phyloP scores from a whole-genome alignment of 139 green algal species.

The Cymbomonas tetramitiformis region DNA sequence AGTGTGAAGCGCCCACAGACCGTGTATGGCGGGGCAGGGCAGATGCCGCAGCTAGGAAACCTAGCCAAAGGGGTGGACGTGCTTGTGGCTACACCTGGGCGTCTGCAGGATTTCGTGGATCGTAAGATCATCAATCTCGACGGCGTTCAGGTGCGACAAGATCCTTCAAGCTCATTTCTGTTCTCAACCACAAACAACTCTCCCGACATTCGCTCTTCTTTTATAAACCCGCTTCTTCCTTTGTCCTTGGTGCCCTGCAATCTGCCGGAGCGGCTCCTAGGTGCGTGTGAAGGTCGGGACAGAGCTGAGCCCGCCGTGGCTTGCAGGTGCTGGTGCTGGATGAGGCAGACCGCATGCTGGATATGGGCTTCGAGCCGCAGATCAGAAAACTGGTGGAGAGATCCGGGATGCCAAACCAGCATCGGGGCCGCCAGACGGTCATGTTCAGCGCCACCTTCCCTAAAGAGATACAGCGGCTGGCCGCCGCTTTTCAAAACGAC shows the following conservation, averaged over 20 bases:
- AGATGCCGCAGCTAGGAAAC: conserved; percentile 4
- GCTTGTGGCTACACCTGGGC: conserved; percentile 14
- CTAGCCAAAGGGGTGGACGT: conserved; percentile 9
- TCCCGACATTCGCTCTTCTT: too few species aligned
- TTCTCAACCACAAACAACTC: too few species aligned
- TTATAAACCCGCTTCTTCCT: too few species aligned
- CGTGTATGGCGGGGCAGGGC: conserved; percentile 16
- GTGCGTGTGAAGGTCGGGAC: too few species aligned
- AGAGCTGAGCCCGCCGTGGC: too few species aligned
- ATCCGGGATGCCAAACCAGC: background rate
- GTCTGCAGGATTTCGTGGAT: conserved; percentile 18
- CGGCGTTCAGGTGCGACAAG: too few species aligned
- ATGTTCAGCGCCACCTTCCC: conserved; percentile 19
- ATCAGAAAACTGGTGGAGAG: conserved; percentile 49
- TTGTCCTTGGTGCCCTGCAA: too few species aligned
- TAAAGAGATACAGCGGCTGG: conserved; percentile 9
- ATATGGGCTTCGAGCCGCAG: conserved; percentile 86
- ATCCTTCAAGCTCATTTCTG: too few species aligned
- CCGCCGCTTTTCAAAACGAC: conserved; percentile 12
- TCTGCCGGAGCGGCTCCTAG: too few species aligned
- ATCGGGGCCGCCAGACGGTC: conserved; percentile 17
- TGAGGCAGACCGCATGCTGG: conserved; percentile 86
- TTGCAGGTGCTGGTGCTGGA: conserved; percentile 61
- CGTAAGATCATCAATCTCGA: background rate
- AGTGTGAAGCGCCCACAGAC: background rate